phyloP scores from a whole-genome alignment of 2,329 filamentous ascomycete genomes.

The Coniochaeta sp. region DNA sequence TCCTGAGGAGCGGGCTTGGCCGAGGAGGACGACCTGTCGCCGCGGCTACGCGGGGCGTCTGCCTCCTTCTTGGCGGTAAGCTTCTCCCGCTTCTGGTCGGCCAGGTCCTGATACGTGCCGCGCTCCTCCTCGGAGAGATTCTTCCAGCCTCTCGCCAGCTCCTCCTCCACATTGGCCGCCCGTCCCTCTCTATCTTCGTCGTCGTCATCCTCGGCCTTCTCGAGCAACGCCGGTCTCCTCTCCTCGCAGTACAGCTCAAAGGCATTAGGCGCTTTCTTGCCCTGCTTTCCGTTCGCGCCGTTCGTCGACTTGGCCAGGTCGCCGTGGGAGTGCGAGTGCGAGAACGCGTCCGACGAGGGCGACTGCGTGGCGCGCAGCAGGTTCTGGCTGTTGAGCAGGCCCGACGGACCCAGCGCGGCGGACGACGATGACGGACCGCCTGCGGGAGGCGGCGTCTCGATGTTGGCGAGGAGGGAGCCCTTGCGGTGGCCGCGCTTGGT shows the following conservation, averaged over 20 bases:
- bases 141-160: conserved; percentile 48
- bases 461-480: conserved; percentile 33
- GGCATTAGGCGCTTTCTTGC: conserved; percentile 36
- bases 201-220: conserved; percentile 20
- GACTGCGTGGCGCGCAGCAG: conserved; percentile 30
- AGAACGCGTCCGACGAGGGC: conserved; percentile 45
- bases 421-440: conserved; percentile 13
- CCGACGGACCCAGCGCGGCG: conserved; percentile 7
- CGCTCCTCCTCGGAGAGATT: conserved; percentile 40
- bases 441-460: conserved; percentile 25
- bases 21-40: not conserved
- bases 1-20: conserved; percentile 3
- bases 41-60: not conserved
- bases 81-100: conserved; percentile 16
- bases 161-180: conserved; percentile 39
- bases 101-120: conserved; percentile 38
- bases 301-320: conserved; percentile 15
- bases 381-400: conserved; percentile 37
- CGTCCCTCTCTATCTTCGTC: conserved; percentile 9
- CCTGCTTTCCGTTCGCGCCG: conserved; percentile 19
- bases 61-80: conserved; percentile 3
- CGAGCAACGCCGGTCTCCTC: conserved; percentile 33
- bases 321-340: conserved; percentile 36
- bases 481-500: conserved; percentile 67
- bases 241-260: conserved; percentile 50